Percentiles rank a stretch among this genome's conserved stretches.
Conservation (phyloP, 2,329 filamentous ascomycete species). For the Colletotrichum abscissum region DNA sequence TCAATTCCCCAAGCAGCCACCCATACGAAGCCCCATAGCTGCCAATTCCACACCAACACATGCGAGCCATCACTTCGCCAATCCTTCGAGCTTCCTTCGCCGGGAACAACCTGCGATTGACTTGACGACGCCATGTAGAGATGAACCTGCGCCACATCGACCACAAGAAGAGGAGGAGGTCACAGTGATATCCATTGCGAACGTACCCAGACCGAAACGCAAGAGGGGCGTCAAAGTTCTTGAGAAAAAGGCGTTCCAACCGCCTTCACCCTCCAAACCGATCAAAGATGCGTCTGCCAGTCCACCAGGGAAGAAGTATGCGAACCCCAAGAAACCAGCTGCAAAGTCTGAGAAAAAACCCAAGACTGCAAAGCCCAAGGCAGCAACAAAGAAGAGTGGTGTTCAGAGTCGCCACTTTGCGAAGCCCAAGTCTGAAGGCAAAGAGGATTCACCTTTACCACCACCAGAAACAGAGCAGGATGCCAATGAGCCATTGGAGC, state of each 20-base stretch:
- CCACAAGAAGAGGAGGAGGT: constrained; percentile 24
- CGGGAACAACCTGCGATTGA: constrained; percentile 28
- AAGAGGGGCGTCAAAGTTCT: constrained; percentile 28
- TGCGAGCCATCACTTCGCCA: not conserved
- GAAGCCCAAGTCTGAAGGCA: constrained; percentile 29
- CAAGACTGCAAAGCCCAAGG: constrained; percentile 38
- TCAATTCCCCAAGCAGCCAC: constrained; percentile 39
- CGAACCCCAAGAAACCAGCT: constrained; percentile 31
- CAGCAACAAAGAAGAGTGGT: constrained; percentile 41
- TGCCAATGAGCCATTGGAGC: constrained; percentile 46
- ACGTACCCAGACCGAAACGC: constrained; percentile 27
- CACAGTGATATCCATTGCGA: constrained; percentile 19
- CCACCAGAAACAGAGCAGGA: not conserved
- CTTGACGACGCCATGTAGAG: constrained; percentile 30
- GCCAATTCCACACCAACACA: not conserved
- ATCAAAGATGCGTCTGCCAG: constrained; percentile 3
- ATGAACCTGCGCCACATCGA: constrained; percentile 1
- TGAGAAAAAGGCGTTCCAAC: constrained; percentile 31
- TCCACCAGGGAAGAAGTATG: constrained; percentile 51
- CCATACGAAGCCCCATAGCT: constrained; percentile 3
- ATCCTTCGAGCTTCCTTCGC: constrained; percentile 20
- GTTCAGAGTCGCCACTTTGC: constrained; percentile 49
- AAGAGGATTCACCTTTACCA: not conserved
- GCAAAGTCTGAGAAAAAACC: constrained; percentile 6
- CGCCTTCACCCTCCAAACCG: not conserved